A percentile compares a stretch with the other conserved stretches of the same genome.
phyloP scores from a whole-genome alignment of 2,329 filamentous ascomycete species.

The Stachybotrys chlorohalonatus region DNA sequence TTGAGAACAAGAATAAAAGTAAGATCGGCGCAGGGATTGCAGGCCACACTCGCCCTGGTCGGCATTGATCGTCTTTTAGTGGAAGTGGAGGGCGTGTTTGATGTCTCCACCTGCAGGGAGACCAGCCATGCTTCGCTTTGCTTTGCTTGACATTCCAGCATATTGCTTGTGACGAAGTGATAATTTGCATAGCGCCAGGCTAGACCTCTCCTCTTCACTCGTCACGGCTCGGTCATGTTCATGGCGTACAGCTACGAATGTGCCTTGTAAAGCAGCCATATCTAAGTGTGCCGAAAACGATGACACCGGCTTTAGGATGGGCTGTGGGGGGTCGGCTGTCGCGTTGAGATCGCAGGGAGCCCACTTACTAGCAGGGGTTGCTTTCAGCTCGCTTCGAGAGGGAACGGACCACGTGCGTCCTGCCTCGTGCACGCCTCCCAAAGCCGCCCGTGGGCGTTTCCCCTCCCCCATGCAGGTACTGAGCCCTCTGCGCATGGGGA shows the following conservation, averaged over 20 bases:
- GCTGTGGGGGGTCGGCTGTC: neutral
- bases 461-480: neutral
- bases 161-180: no score
- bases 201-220: no score
- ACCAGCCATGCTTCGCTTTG: neutral
- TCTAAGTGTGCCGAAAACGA: no score
- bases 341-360: neutral
- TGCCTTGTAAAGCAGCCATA: no score
- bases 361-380: neutral
- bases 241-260: no score
- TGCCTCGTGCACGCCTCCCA: neutral
- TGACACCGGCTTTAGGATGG: neutral
- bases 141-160: neutral
- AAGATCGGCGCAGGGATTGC: slow-evolving; percentile 1
- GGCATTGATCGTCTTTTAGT: slow-evolving; percentile 1
- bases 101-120: neutral
- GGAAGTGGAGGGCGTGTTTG: neutral
- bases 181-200: no score
- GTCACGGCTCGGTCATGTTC: no score
- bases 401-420: neutral
- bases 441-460: neutral
- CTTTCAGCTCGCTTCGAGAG: neutral
- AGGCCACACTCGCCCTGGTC: neutral
- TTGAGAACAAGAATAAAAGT: neutral
- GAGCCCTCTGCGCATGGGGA: no score